These are phyloP conservation scores for Penicillium fimorum DNA, from an alignment of 495 filamentous ascomycete genomes.

Conservation along the genomic window DNA sequence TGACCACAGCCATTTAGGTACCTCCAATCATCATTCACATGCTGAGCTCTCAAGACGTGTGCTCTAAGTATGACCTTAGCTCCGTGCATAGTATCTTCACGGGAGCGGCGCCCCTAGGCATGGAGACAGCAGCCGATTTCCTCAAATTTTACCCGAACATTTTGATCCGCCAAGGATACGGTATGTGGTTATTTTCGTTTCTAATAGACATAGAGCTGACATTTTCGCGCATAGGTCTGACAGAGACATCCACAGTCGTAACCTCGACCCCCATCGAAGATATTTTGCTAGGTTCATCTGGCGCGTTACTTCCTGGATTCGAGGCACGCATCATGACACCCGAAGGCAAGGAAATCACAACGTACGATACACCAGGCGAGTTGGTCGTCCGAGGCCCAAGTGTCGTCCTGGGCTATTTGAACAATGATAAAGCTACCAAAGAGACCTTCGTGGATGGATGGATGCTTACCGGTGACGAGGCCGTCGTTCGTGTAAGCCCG, in stretches of 20 bases:
- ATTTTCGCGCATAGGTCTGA: conserved; percentile 55
- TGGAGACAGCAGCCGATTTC: conserved; percentile 71
- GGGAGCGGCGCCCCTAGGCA: conserved; percentile 79
- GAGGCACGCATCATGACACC: conserved; percentile 68
- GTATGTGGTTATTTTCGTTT: conserved; percentile 36
- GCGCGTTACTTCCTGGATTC: conserved; percentile 64
- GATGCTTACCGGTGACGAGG: conserved; percentile 87
- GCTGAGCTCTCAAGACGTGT: conserved; percentile 60
- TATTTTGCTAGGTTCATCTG: conserved; percentile 69
- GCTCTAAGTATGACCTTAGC: conserved; percentile 72
- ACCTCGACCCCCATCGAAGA: conserved; percentile 63
- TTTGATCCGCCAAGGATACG: conserved; percentile 76
- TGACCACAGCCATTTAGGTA: conserved; percentile 46
- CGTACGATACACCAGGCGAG: conserved; percentile 76
- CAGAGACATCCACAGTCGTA: conserved; percentile 77
- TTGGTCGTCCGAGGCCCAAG: conserved; percentile 73
- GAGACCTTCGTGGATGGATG: conserved; percentile 80
- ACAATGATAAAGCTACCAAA: conserved; percentile 77
- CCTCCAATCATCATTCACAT: conserved; percentile 86
- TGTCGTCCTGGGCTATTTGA: conserved; percentile 77
- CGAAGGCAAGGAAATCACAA: conserved; percentile 74
- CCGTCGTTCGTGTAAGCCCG: conserved; percentile 61
- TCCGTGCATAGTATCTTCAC: conserved; percentile 68
- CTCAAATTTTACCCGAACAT: conserved; percentile 63
- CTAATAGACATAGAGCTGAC: conserved; percentile 6